Evolutionary conservation across 306 rosid genomes (phyloP).

Genomic region (Biancaea sappan): DNA sequence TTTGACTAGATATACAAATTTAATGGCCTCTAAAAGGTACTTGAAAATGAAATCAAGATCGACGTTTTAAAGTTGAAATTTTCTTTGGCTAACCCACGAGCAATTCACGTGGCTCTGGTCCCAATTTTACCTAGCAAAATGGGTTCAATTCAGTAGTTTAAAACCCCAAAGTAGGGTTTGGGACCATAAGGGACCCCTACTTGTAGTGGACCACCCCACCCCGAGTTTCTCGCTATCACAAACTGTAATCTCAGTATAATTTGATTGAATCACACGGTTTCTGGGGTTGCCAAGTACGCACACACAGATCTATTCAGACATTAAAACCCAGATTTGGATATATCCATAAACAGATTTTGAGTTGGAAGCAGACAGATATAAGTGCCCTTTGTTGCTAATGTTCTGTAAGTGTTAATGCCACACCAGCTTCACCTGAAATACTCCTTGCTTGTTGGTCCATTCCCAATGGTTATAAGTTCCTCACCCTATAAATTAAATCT

Average conservation of each 20-base stretch:
- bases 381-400: constrained; percentile 21
- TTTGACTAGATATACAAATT: neutral
- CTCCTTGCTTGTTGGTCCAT: constrained; percentile 45
- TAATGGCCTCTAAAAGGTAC: neutral
- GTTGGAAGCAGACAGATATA: neutral
- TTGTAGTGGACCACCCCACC: constrained; percentile 60
- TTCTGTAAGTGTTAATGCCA: neutral
- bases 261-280: constrained; percentile 19
- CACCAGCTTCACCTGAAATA: constrained; percentile 45
- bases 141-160: constrained; percentile 28
- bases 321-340: constrained; percentile 26
- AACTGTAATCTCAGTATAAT: constrained; percentile 24
- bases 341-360: constrained; percentile 20
- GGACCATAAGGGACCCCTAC: constrained; percentile 53
- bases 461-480: constrained; percentile 39
- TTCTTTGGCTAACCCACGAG: constrained; percentile 44
- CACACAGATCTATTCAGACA: neutral
- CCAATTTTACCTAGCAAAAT: constrained; percentile 33
- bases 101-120: constrained; percentile 62
- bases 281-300: neutral
- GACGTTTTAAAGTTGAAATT: constrained; percentile 8
- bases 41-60: constrained; percentile 17
- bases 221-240: constrained; percentile 35
- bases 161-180: constrained; percentile 28
- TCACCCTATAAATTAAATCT: constrained; percentile 29